Evolutionary conservation across 805 yeast genomes (phyloP), one percentile per base, ranked within the genome.

Genomic region (Cyberlindnera bimundalis): DNA sequence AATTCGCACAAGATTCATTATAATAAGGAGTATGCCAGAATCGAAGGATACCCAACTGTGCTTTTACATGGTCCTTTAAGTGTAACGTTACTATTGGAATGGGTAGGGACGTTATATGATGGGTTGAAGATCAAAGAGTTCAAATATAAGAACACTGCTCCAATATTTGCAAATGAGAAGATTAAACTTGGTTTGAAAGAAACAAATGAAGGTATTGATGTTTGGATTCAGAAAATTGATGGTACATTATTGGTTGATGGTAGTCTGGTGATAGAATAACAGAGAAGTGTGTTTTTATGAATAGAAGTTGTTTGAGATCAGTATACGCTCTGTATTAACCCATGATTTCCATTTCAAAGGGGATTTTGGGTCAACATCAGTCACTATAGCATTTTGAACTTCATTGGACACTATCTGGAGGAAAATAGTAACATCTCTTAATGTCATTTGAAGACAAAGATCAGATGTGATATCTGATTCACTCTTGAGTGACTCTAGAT

Each of bases 1-100:
- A 91, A 91, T 58, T 71, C 95, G 4, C 99, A 91, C 61, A 72
- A 74, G 43, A 86, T 91, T 29, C 99, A 91, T 62, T 81, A 79
- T 59, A 85, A 86, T 55, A 58, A 60, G 6, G 48, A 48, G 1
- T 86, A 85, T 57, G 71, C 87, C 7, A 50, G 39, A 4, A 53
- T 52, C 2, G 98, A 91, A 54, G 69, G 74, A 1, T 75, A 87
- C 36, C 79, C 81, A 0, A 66, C 68, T 26, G 59, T 81, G 0
- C 63, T 91, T 1, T 80, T 83, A 0, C 96, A 86, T 33, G 99
- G 96, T 0, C 96, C 97, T 1, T 67, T 90, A 39, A 65, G 84
- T 43, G 73, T 84, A 1, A 79, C 83, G 8, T 47, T 84, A 28
- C 49, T 79, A 27, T 56, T 86, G 24, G 74, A 76, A 40, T 81